Evolutionary conservation across 2,329 filamentous ascomycete species (phyloP), one percentile per base, ranked within the genome.

Genomic region (Mycogone perniciosa): DNA sequence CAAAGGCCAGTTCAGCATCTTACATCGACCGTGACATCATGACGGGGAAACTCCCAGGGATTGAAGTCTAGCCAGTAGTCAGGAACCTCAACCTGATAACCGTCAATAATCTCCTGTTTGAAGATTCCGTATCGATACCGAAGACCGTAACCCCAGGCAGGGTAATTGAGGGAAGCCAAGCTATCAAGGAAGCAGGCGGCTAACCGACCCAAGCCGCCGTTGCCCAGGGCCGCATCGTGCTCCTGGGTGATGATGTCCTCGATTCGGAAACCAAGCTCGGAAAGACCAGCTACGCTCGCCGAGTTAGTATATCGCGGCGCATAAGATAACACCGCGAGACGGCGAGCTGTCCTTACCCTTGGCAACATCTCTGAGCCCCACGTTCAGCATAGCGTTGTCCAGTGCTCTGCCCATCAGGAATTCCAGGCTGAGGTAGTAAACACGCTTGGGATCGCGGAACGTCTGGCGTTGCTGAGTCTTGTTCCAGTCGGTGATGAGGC

Each of bases 21-120:
- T 63, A 84, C 81, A 70, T 97, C 89, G 27, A 99, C 91, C 2
- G 87, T 91, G 55, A 99, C 88, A 66, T 99, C 93, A 68, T 96
- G 89, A 59, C 93, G 81, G 39, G 91, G 90, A 64, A 97, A 99
- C 67, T 99, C 93, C 93, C 93, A 99, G 1, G 93, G 93, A 71
- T 99, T 99, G 71, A 97, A 96, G 67, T 97, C 93, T 48, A 99
- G 82, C 93, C 93, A 99, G 73, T 99, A 97, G 68, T 99, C 93
- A 20, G 93, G 93, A 53, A 97, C 88, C 66, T 99, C 93, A 57
- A 99, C 90, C 71, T 99, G 93, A 68, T 96, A 99, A 52, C 93
- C 93, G 64, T 97, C 88, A 54, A 96, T 85, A 62, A 99, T 97
- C 74, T 97, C 93, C 75, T 99, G 93, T 76, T 97, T 97, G 83